A percentile compares a stretch with the other conserved stretches of the same genome.
Evolutionary conservation across 129 eudicot species (phyloP).

Genomic region (Lonicera japonica): DNA sequence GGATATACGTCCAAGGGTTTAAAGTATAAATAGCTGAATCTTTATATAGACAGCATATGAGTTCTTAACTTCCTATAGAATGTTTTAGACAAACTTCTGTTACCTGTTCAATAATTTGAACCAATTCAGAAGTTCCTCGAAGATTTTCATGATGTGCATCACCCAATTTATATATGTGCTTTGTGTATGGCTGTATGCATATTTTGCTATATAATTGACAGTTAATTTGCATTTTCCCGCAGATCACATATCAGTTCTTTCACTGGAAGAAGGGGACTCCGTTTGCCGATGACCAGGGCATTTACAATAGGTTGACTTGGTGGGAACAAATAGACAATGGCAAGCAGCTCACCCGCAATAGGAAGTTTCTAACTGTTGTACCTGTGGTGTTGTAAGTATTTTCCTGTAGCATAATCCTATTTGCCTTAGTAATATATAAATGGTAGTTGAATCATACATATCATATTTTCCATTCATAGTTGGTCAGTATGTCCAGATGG

Average conservation of each 20-base stretch:
- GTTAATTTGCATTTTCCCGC: conserved; percentile 19
- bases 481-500: too few species aligned
- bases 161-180: not conserved
- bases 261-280: conserved; percentile 99
- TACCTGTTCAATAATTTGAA: not conserved
- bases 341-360: conserved; percentile 92
- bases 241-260: conserved; percentile 87
- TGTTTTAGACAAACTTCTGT: too few species aligned
- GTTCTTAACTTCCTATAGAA: too few species aligned
- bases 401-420: conserved; percentile 1
- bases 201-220: not conserved
- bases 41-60: too few species aligned
- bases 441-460: too few species aligned
- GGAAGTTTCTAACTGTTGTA: conserved; percentile 89
- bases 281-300: conserved; percentile 94
- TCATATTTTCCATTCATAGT: too few species aligned
- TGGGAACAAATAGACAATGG: conserved; percentile 96
- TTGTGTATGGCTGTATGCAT: conserved; percentile 5
- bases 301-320: conserved; percentile 97
- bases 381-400: conserved; percentile 85
- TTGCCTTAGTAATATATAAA: too few species aligned
- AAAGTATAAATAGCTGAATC: too few species aligned
- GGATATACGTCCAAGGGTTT: too few species aligned
- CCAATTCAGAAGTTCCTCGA: not conserved
- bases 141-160: not conserved